Percentiles rank a stretch among this genome's conserved stretches.
phyloP scores from a whole-genome alignment of 1,284 basidiomycete species.

The Microbotryomycetes sp. region DNA sequence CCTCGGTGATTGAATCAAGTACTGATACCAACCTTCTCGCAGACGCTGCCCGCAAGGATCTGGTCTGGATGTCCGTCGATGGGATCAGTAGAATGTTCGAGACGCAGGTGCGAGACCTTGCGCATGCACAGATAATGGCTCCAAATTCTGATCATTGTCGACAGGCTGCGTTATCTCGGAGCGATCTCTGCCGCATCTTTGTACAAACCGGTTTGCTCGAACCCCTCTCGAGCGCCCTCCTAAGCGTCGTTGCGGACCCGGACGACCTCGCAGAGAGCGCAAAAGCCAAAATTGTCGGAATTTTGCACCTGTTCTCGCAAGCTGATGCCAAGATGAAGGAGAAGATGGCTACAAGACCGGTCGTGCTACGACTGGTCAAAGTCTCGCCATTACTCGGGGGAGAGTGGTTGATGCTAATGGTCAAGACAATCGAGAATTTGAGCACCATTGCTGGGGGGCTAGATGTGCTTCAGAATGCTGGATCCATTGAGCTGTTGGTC shows the following conservation, averaged over 20 bases:
- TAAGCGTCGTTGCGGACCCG: slow-evolving; percentile 74
- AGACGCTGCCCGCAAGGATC: slow-evolving; percentile 67
- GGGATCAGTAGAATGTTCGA: slow-evolving; percentile 94
- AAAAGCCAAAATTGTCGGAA: slow-evolving; percentile 81
- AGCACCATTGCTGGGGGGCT: slow-evolving; percentile 85
- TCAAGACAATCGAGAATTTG: slow-evolving; percentile 92
- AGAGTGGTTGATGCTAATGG: slow-evolving; percentile 74
- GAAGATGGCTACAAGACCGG: slow-evolving; percentile 79
- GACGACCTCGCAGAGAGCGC: slow-evolving; percentile 53
- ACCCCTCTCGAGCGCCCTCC: slow-evolving; percentile 78
- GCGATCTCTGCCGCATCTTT: slow-evolving; percentile 98
- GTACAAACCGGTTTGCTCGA: slow-evolving; percentile 90
- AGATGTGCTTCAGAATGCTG: slow-evolving; percentile 91
- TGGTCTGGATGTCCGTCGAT: slow-evolving; percentile 89
- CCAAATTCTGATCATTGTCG: background rate
- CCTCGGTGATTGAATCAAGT: background rate
- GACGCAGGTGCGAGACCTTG: slow-evolving; percentile 47
- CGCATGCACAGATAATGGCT: background rate
- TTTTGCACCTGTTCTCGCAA: slow-evolving; percentile 86
- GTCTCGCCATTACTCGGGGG: slow-evolving; percentile 75
- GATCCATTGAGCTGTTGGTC: slow-evolving; percentile 84
- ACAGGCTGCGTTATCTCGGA: slow-evolving; percentile 88
- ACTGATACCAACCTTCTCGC: background rate
- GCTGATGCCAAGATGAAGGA: slow-evolving; percentile 86
- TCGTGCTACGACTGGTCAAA: slow-evolving; percentile 72